Percentiles rank a stretch among this genome's conserved stretches.
Conservation (phyloP, 495 filamentous ascomycete species). For the Venustampulla echinocandica region DNA sequence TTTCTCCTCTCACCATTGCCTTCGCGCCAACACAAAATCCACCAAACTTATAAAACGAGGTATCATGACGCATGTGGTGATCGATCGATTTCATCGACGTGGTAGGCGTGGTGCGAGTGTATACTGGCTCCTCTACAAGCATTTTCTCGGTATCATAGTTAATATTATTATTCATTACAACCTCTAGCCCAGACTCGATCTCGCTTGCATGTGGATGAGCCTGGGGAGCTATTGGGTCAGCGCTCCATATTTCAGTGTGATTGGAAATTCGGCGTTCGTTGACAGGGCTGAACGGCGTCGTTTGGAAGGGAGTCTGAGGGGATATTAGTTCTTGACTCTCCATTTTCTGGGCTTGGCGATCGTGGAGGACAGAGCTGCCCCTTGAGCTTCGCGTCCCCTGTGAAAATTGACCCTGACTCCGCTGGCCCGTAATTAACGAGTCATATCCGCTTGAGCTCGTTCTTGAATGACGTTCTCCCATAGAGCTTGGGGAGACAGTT, state of each 20-base stretch:
- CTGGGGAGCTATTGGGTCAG: constrained; percentile 3
- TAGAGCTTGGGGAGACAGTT: constrained; percentile 6
- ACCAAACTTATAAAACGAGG: constrained; percentile 18
- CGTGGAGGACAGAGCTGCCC: constrained; percentile 14
- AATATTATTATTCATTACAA: constrained; percentile 9
- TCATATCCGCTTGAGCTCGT: constrained; percentile 16
- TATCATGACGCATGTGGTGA: constrained; percentile 18
- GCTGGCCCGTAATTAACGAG: constrained; percentile 8
- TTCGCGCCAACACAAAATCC: constrained; percentile 24
- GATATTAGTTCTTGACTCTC: constrained; percentile 16
- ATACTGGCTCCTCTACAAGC: not conserved
- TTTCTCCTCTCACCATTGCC: constrained; percentile 13
- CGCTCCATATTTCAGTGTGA: not conserved
- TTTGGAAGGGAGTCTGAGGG: constrained; percentile 1
- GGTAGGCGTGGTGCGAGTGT: constrained; percentile 5
- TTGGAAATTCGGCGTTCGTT: constrained; percentile 4
- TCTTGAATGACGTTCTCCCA: constrained; percentile 11
- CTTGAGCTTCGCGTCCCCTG: constrained; percentile 9
- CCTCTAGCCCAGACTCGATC: constrained; percentile 11
- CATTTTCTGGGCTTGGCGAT: constrained; percentile 1
- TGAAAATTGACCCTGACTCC: constrained; percentile 14
- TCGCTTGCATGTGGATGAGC: constrained; percentile 7
- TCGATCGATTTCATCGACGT: constrained; percentile 14
- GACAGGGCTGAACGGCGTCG: constrained; percentile 7
- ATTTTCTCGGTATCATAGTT: constrained; percentile 15